phyloP scores from a whole-genome alignment of 108 stramenopile species.

The Fragilaria radians region DNA sequence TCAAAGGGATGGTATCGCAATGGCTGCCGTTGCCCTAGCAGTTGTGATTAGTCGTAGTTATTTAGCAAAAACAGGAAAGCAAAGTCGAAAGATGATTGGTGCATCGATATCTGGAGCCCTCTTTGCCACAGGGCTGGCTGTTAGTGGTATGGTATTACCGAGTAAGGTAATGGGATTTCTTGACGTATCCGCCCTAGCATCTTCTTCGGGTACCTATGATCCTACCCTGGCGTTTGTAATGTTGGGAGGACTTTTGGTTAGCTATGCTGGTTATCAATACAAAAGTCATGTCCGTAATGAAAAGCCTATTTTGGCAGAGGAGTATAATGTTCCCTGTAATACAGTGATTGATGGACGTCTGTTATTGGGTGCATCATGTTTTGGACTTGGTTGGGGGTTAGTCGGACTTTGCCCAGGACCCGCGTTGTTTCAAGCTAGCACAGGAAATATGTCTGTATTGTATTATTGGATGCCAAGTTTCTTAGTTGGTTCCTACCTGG shows the following conservation, averaged over 20 bases:
- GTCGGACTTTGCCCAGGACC: slow-evolving; percentile 59
- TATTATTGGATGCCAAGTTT: slow-evolving; percentile 42
- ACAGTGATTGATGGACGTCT: slow-evolving; percentile 39
- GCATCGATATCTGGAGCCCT: slow-evolving; percentile 18
- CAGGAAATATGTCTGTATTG: slow-evolving; percentile 24
- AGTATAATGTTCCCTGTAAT: slow-evolving; percentile 4
- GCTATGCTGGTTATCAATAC: slow-evolving; percentile 52
- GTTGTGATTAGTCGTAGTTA: background rate
- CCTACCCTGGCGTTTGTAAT: slow-evolving; percentile 76
- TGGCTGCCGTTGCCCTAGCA: background rate
- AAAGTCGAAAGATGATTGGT: slow-evolving; percentile 13
- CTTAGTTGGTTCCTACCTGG: slow-evolving; percentile 7
- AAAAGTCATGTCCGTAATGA: slow-evolving; percentile 25
- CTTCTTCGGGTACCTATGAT: slow-evolving; percentile 49
- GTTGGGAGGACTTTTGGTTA: slow-evolving; percentile 59
- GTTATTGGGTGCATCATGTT: slow-evolving; percentile 36
- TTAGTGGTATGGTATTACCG: slow-evolving; percentile 54
- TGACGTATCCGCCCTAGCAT: slow-evolving; percentile 10
- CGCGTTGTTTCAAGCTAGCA: slow-evolving; percentile 37
- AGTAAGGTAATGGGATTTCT: slow-evolving; percentile 72
- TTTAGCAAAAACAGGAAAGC: background rate
- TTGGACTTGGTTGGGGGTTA: slow-evolving; percentile 57
- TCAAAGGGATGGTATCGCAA: background rate
- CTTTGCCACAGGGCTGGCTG: slow-evolving; percentile 55
- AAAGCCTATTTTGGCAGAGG: background rate